Percentiles rank a stretch among this genome's conserved stretches.
Evolutionary conservation across 768 basidiomycete genomes (phyloP).

Genomic region (Fomitopsis pulvina): DNA sequence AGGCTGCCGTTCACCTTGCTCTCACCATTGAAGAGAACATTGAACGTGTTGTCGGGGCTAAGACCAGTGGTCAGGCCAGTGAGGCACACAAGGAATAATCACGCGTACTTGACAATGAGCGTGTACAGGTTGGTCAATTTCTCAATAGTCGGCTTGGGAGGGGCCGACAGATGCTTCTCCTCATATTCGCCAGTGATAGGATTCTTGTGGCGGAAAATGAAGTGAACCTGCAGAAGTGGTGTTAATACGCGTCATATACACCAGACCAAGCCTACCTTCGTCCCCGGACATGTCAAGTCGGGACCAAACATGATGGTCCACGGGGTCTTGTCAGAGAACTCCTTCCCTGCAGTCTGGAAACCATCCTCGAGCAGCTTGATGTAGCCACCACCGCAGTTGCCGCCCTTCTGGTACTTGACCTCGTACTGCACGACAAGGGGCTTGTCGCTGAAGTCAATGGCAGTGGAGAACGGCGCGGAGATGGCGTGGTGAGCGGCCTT

Average conservation of each 20-base stretch:
- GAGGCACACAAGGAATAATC: background rate
- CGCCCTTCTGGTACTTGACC: constrained; percentile 98
- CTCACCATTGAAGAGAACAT: constrained; percentile 86
- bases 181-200: constrained; percentile 89
- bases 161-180: constrained; percentile 88
- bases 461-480: constrained; percentile 77
- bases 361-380: constrained; percentile 93
- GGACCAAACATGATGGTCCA: constrained; percentile 98
- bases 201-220: constrained; percentile 98
- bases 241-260: background rate
- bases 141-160: constrained; percentile 71
- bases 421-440: constrained; percentile 97
- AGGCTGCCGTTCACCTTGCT: constrained; percentile 73
- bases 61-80: background rate
- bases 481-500: constrained; percentile 99
- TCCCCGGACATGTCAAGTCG: constrained; percentile 88
- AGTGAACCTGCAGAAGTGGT: constrained; percentile 64
- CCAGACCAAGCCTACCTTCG: constrained; percentile 50
- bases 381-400: constrained; percentile 99
- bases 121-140: constrained; percentile 95
- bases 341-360: constrained; percentile 89
- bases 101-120: constrained; percentile 78
- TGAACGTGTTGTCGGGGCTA: constrained; percentile 91
- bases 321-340: constrained; percentile 89
- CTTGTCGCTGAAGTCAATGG: constrained; percentile 76